phyloP scores from a whole-genome alignment of 139 green algal genomes.

The Desmodesmus armatus region DNA sequence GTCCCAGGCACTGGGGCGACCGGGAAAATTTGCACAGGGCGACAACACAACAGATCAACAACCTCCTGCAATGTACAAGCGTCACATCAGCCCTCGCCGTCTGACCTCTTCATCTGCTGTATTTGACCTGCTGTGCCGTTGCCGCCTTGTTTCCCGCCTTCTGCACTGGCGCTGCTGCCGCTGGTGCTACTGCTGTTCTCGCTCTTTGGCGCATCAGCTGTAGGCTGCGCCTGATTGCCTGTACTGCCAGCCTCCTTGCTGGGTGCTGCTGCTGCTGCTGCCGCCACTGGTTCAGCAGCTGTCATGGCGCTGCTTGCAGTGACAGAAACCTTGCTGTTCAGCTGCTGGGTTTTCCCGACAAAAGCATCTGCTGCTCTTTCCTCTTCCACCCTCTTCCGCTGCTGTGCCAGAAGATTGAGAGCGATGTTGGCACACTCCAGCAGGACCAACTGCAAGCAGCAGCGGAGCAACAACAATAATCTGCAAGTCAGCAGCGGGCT shows the following conservation, averaged over 20 bases:
- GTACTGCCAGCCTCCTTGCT: not conserved
- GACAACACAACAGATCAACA: too few relatives aligned
- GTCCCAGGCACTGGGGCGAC: too few relatives aligned
- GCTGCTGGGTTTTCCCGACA: too few relatives aligned
- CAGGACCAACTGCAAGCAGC: conserved; percentile 5
- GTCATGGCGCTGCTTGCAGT: too few relatives aligned
- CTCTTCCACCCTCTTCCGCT: too few relatives aligned
- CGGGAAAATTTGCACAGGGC: too few relatives aligned
- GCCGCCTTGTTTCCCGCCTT: not conserved
- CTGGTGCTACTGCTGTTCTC: not conserved
- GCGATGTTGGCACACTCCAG: conserved; percentile 7
- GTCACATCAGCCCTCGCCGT: not conserved
- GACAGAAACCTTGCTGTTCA: too few relatives aligned
- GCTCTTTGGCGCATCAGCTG: not conserved
- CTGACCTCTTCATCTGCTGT: not conserved
- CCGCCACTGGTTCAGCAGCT: too few relatives aligned
- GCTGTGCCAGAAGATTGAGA: not conserved
- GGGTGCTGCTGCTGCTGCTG: not conserved
- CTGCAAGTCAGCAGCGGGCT: not conserved
- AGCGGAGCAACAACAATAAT: not conserved
- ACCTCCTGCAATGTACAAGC: too few relatives aligned
- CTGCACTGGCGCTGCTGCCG: not conserved
- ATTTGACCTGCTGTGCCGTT: not conserved
- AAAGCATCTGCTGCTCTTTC: too few relatives aligned
- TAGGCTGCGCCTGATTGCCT: too few relatives aligned